Evolutionary conservation across 31 red algal species (phyloP).

Genomic region (Odonthalia washingtoniensis): DNA sequence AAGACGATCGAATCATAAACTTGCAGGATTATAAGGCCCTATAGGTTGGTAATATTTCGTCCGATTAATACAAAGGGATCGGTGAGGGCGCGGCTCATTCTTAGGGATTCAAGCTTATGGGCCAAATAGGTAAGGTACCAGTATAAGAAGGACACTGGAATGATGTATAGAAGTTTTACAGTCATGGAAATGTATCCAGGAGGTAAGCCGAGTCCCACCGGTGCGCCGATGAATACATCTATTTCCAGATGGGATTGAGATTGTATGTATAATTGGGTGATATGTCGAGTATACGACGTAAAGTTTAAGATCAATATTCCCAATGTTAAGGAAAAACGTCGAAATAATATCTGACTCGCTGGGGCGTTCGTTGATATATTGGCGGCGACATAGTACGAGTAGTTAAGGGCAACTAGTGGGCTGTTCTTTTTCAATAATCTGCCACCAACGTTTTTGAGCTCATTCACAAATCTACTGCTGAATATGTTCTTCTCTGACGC

Average conservation of each 20-base stretch:
- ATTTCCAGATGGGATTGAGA: not conserved
- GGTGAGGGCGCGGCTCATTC: not conserved
- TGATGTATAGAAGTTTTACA: not conserved
- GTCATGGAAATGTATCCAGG: not conserved
- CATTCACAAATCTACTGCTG: not conserved
- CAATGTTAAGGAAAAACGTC: not conserved
- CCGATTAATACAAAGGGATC: not conserved
- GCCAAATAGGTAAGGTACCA: not conserved
- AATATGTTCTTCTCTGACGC: not conserved
- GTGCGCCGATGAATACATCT: not conserved
- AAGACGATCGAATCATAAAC: too few relatives aligned
- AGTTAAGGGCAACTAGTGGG: not conserved
- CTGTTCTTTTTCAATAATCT: not conserved
- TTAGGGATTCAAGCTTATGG: not conserved
- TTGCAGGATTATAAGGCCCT: not conserved
- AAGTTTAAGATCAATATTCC: not conserved
- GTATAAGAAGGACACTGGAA: not conserved
- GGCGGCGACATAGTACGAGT: not conserved
- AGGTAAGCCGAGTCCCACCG: not conserved
- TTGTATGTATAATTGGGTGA: not conserved
- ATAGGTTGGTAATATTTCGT: not conserved
- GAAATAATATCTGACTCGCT: not conserved
- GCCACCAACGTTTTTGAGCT: not conserved
- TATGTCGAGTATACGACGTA: too few relatives aligned
- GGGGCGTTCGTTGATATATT: not conserved